phyloP scores from a whole-genome alignment of 2,329 filamentous ascomycete species.

The Apiospora kogelbergensis region DNA sequence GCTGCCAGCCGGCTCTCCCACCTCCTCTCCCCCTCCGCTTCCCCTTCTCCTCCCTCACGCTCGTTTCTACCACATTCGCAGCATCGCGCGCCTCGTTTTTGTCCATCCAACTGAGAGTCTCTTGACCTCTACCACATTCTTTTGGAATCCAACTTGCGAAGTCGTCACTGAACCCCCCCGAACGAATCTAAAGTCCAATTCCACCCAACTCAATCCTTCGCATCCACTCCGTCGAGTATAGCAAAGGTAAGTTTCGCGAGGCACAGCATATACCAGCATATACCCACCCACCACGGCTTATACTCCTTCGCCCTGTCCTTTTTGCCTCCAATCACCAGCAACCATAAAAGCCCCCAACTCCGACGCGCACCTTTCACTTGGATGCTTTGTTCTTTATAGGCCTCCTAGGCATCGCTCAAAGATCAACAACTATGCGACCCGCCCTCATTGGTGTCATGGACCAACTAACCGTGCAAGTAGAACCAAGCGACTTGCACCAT shows the following conservation, averaged over 20 bases:
- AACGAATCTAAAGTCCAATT: background rate
- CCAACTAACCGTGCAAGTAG: background rate
- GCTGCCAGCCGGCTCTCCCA: background rate
- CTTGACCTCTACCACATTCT: slow-evolving; percentile 19
- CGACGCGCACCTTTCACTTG: background rate
- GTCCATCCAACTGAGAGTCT: slow-evolving; percentile 18
- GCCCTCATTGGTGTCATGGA: background rate
- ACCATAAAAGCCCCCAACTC: background rate
- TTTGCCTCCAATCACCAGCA: background rate
- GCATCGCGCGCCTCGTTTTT: slow-evolving; percentile 10
- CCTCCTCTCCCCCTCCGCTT: slow-evolving; percentile 7
- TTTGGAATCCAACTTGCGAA: slow-evolving; percentile 14
- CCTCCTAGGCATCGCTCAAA: background rate
- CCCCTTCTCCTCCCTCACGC: slow-evolving; percentile 6
- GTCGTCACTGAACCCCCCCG: background rate
- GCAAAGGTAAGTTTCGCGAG: background rate
- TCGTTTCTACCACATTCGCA: slow-evolving; percentile 12
- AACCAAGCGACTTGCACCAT: background rate
- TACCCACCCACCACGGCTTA: no score
- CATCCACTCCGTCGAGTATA: background rate
- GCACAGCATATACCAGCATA: background rate
- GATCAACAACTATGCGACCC: background rate
- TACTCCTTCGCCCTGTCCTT: background rate
- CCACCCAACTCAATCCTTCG: background rate
- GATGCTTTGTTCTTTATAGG: background rate